Conservation (phyloP, 495 filamentous ascomycete genomes). For the Sordaria brevicollis region DNA sequence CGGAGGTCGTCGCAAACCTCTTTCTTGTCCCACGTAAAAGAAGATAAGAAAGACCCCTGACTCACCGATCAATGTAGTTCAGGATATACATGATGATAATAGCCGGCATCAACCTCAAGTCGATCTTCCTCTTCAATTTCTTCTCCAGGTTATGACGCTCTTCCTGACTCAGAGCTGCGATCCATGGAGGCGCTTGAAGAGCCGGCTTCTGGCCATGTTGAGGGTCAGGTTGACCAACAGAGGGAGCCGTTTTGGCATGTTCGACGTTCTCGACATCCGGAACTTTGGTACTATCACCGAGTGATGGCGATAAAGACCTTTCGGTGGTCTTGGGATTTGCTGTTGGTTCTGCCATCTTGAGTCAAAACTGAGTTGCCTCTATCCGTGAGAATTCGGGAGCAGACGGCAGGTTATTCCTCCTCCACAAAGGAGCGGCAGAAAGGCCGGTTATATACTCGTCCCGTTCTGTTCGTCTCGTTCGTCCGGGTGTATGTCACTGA, state of each 20-base stretch:
- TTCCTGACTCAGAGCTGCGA: constrained; percentile 35
- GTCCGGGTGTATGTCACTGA: background rate
- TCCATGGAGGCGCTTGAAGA: constrained; percentile 36
- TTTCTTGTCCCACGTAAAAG: background rate
- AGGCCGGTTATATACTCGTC: background rate
- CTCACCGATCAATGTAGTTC: constrained; percentile 64
- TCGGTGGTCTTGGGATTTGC: background rate
- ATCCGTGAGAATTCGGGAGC: background rate
- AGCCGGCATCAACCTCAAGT: constrained; percentile 51
- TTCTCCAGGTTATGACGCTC: constrained; percentile 37
- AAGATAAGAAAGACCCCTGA: background rate
- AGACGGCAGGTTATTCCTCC: background rate
- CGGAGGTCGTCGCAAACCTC: background rate
- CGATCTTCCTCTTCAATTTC: constrained; percentile 52
- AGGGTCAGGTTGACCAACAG: background rate
- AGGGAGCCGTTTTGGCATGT: background rate
- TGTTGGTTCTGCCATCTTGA: background rate
- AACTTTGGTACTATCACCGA: background rate
- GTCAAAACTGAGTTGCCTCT: background rate
- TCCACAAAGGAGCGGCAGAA: background rate
- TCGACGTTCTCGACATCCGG: background rate
- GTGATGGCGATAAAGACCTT: background rate
- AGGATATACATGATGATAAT: constrained; percentile 51
- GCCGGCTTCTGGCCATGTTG: background rate
- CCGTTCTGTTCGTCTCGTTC: background rate